phyloP scores from a whole-genome alignment of 106 monocot species.

The Apostasia ramifera region DNA sequence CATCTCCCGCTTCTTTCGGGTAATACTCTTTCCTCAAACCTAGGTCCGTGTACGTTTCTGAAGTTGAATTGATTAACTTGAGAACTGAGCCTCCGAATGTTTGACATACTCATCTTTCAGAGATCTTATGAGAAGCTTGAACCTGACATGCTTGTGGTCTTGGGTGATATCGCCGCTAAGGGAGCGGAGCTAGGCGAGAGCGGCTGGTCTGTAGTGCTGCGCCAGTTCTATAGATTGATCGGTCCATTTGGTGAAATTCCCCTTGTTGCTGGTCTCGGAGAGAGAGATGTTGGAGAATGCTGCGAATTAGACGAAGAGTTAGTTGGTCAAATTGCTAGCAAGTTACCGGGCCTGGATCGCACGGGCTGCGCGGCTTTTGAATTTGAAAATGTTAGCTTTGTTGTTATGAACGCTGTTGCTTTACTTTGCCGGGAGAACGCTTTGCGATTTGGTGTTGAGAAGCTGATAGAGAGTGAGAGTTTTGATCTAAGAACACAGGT shows the following conservation, averaged over 20 bases:
- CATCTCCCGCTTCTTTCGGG: slow-evolving; percentile 39
- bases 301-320: slow-evolving; percentile 21
- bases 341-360: slow-evolving; percentile 47
- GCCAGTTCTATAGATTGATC: slow-evolving; percentile 38
- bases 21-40: slow-evolving; percentile 6
- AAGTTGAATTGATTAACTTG: slow-evolving; percentile 1
- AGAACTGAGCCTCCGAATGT: slow-evolving; percentile 1
- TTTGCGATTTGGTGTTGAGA: slow-evolving; percentile 48
- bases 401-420: slow-evolving; percentile 45
- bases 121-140: slow-evolving; percentile 48
- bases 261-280: slow-evolving; percentile 48
- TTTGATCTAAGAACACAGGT: slow-evolving; percentile 17
- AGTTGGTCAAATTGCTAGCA: slow-evolving; percentile 25
- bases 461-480: slow-evolving; percentile 49
- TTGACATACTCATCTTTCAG: slow-evolving; percentile 20
- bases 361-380: slow-evolving; percentile 41
- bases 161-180: slow-evolving; percentile 51
- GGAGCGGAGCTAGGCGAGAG: slow-evolving; percentile 16
- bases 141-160: slow-evolving; percentile 57
- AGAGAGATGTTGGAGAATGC: slow-evolving; percentile 57
- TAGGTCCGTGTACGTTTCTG: neutral
- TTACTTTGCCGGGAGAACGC: slow-evolving; percentile 45
- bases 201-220: slow-evolving; percentile 35
- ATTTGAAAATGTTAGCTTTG: slow-evolving; percentile 51
- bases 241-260: slow-evolving; percentile 37